Base-by-base conservation (phyloP, 2,329 filamentous ascomycete species). In the Cladosporium sphaerospermum region DNA sequence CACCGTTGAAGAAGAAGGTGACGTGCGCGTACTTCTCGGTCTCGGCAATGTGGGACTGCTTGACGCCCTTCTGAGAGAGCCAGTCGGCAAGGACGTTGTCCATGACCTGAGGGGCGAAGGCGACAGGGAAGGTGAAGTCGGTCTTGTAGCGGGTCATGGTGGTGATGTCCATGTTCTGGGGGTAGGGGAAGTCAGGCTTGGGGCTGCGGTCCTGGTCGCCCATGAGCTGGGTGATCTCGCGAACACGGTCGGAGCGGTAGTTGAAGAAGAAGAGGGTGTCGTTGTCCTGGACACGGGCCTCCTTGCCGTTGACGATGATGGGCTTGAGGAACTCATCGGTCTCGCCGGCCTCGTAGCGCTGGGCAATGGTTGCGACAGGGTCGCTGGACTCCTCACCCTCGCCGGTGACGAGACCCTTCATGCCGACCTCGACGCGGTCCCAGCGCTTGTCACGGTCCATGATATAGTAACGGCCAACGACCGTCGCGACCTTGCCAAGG, bases 361-460 rank as follows among this genome's bases (percentile, higher is more conserved):
- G 87, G 77, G 89, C 86, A 71, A 99, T 84, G 11, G 89, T 88
- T 70, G 86, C 82, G 56, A 97, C 83, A 4, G 90, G 89, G 70
- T 99, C 93, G 43, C 79, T 81, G 71, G 83, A 88, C 56, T 84
- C 81, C 73, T 96, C 90, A 55, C 93, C 93, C 72, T 96, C 89
- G 56, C 93, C 92, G 10, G 81, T 77, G 43, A 96, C 76, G 64
- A 99, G 69, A 56, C 89, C 93, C 75, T 93, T 92, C 69, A 99
- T 77, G 62, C 87, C 93, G 62, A 96, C 66, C 77, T 96, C 89
- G 61, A 96, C 79, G 69, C 93, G 83, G 69, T 99, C 93, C 93
- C 93, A 99, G 71, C 93, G 84, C 89, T 97, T 97, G 73, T 99
- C 93, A 63, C 93, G 91, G 78, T 99, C 93, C 93, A 99, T 99